phyloP scores from a whole-genome alignment of 306 rosid species.

The Vigna angularis region DNA sequence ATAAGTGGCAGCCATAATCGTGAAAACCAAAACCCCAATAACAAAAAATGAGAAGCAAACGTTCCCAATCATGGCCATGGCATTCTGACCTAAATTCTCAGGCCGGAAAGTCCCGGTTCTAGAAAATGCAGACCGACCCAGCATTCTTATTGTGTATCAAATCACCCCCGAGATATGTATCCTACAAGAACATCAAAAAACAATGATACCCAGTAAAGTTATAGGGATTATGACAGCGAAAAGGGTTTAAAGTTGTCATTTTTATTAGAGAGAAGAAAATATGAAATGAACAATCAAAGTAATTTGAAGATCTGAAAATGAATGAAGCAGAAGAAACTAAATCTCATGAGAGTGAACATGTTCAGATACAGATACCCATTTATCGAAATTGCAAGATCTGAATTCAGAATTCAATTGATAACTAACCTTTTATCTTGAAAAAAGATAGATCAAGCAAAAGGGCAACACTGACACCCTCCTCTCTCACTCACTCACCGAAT shows the following conservation, averaged over 20 bases:
- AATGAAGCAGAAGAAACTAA: slow-evolving; percentile 33
- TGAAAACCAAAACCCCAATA: slow-evolving; percentile 82
- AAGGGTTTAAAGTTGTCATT: slow-evolving; percentile 43
- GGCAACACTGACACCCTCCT: slow-evolving; percentile 38
- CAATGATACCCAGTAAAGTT: slow-evolving; percentile 54
- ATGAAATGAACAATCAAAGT: slow-evolving; percentile 14
- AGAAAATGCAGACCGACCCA: slow-evolving; percentile 67
- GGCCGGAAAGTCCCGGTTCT: slow-evolving; percentile 79
- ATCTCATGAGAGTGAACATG: not conserved
- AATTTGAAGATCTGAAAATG: slow-evolving; percentile 45
- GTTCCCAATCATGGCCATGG: slow-evolving; percentile 85
- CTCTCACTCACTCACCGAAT: slow-evolving; percentile 36
- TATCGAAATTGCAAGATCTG: slow-evolving; percentile 44
- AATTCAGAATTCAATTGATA: slow-evolving; percentile 32
- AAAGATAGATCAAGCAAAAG: slow-evolving; percentile 40
- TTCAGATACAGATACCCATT: slow-evolving; percentile 14
- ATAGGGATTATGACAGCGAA: slow-evolving; percentile 40
- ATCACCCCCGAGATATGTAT: slow-evolving; percentile 35
- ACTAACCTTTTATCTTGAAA: slow-evolving; percentile 42
- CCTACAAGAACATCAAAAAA: slow-evolving; percentile 45
- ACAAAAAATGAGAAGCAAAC: slow-evolving; percentile 91
- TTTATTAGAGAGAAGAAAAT: slow-evolving; percentile 25
- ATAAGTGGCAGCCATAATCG: slow-evolving; percentile 94
- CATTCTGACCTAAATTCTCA: slow-evolving; percentile 84
- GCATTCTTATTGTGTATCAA: slow-evolving; percentile 39